Conservation (phyloP, 805 yeast species). For the Starmerella floricola region DNA sequence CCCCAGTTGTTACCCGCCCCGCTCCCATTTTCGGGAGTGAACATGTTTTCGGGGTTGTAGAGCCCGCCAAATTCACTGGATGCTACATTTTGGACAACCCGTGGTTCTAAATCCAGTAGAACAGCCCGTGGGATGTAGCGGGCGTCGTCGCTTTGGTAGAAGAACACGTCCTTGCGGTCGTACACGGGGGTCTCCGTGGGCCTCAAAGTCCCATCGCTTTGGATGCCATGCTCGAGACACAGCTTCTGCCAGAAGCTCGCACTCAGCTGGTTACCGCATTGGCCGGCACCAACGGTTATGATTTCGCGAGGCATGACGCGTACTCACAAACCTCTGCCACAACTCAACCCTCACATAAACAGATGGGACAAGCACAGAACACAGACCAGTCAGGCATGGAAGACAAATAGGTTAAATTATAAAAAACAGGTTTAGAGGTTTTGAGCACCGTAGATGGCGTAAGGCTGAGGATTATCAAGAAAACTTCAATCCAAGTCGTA, state of each 20-base stretch:
- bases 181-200: constrained; percentile 34
- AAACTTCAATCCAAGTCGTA: no score
- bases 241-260: constrained; percentile 84
- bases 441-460: no score
- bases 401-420: no score
- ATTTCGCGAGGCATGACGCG: constrained; percentile 27
- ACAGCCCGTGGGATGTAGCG: constrained; percentile 82
- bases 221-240: constrained; percentile 74
- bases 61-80: constrained; percentile 42
- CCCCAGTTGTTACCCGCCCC: constrained; percentile 93
- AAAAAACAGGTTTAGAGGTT: no score
- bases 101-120: constrained; percentile 77
- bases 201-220: constrained; percentile 45
- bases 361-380: no score
- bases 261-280: constrained; percentile 95
- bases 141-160: constrained; percentile 58
- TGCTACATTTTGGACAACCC: constrained; percentile 55
- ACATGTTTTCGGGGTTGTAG: constrained; percentile 74
- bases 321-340: neutral
- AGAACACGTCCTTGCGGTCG: constrained; percentile 77
- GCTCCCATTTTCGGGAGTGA: constrained; percentile 59
- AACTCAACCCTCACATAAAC: no score
- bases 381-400: no score
- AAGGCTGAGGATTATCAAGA: no score
- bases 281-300: constrained; percentile 43